Base-by-base conservation (phyloP, 768 basidiomycete genomes). In the Holtermannia corniformis region DNA sequence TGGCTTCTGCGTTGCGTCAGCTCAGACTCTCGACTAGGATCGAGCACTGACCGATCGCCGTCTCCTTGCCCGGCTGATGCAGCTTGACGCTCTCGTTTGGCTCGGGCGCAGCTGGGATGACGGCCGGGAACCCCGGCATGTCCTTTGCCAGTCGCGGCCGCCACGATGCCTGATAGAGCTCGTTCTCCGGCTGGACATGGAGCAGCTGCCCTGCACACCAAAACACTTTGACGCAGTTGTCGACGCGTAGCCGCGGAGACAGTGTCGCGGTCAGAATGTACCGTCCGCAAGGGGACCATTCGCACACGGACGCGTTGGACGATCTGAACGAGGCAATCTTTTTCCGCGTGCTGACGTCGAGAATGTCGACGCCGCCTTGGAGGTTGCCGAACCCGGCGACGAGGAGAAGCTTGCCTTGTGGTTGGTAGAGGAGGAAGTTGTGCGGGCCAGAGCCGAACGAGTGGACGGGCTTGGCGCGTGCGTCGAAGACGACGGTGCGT, bases 301-400 rank as follows among this genome's bases (percentile, higher is more conserved):
- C 87, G 71, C 92, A 96, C 65, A 84, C 78, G 0, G 88, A 90
- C 0, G 93, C 89, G 69, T 96, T 96, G 1, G 91, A 84, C 0
- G 92, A 93, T 52, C 89, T 86, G 54, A 68, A 72, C 51, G 72
- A 67, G 41, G 82, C 81, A 50, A 85, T 80, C 69, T 91, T 92
- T 57, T 77, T 80, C 27, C 95, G 78, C 19, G 83, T 82, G 49
- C 87, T 85, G 19, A 92, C 82, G 72, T 97, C 95, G 73, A 85
- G 84, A 59, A 99, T 76, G 64, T 95, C 87, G 55, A 92, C 82
- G 71, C 90, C 88, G 19, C 95, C 95, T 0, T 90, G 87, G 44
- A 99, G 78, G 70, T 97, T 99, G 23, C 95, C 93, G 72, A 97
- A 99, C 4, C 95, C 95, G 1, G 89, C 95, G 26, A 93, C 78